Evolutionary conservation across 2,329 filamentous ascomycete genomes (phyloP).

Genomic region (Coniochaeta hoffmannii): DNA sequence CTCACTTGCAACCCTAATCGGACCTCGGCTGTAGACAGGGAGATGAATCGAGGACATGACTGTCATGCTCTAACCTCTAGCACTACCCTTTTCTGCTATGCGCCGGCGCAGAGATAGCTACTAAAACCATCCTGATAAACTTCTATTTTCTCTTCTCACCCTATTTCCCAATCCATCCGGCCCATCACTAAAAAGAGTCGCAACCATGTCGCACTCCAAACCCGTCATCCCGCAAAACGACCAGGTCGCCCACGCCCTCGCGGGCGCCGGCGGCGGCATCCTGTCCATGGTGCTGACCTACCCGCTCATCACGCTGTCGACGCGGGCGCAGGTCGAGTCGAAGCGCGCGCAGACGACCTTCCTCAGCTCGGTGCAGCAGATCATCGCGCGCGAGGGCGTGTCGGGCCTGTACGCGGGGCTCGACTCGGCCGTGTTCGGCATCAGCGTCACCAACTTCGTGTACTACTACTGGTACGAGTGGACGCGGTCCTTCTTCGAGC

Average conservation of each 20-base stretch:
- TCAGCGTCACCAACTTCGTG: constrained; percentile 97
- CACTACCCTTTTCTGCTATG: too few species aligned
- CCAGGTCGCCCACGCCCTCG: constrained; percentile 92
- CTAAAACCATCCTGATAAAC: not conserved
- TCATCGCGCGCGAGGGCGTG: constrained; percentile 86
- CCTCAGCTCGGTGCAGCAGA: constrained; percentile 72
- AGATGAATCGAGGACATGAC: not conserved
- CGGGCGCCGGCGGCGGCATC: constrained; percentile 87
- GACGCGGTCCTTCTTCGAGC: constrained; percentile 81
- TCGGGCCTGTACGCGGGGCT: constrained; percentile 86
- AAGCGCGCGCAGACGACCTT: constrained; percentile 84
- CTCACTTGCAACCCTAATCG: not conserved
- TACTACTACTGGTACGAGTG: constrained; percentile 99
- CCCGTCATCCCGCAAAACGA: constrained; percentile 76
- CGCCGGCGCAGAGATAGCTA: not conserved
- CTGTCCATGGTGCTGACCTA: constrained; percentile 94
- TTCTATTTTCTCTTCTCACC: not conserved
- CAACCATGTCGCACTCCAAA: constrained; percentile 35
- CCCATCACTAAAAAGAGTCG: not conserved
- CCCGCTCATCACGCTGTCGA: constrained; percentile 93
- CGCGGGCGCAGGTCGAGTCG: constrained; percentile 94
- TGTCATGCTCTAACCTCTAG: not conserved
- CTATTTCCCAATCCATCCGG: too few species aligned
- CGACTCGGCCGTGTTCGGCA: constrained; percentile 91
- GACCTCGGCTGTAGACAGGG: not conserved